Evolutionary conservation across 371 early-diverging fungal species (phyloP), one percentile per base, ranked within the genome.

Genomic region (Mycotypha africana): DNA sequence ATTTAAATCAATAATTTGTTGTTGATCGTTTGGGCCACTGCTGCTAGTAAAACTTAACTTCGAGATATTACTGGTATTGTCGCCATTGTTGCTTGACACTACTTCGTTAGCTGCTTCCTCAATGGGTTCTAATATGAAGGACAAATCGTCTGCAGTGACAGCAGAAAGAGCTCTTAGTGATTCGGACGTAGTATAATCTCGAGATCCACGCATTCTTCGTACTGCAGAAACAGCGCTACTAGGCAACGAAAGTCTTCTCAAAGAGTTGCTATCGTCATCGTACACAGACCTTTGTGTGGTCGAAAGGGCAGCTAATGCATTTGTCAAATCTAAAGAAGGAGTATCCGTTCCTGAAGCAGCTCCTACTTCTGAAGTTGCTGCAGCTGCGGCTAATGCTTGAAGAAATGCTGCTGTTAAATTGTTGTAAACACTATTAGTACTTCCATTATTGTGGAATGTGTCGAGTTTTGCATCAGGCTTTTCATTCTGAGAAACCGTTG

Each of bases 181-280:
- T 16, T 65, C 66, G 7, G 56, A 51, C 14, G 58, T 49, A 30
- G 44, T 25, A 14, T 58, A 31, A 11, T 65, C 66, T 22, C 46
- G 64, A 0, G 60, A 53, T 26, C 51, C 52, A n/a, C 55, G 42
- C 15, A 47, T 37, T 33, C 53, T 28, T 43, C 56, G 60, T 10
- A 61, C 56, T 16, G 60, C 68, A 12, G 59, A 55, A 1, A 67
- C 64, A 2, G 68, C 51, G 46, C 55, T 67, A 22, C 68, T 67
- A 4, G 68, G 68, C 39, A 67, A 45, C 9, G 68, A 67, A 3
- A 60, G 64, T 11, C 68, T 45, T 35, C 65, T 51, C 22, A 48
- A 24, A 26, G 59, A 36, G 25, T 28, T 28, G 6, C 12, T 12
- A n/a, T 54, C 49, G 19, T 58, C 46, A 2, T 40, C 19, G 20